Conservation (phyloP, 495 filamentous ascomycete genomes). For the Thermochaetoides thermophila region DNA sequence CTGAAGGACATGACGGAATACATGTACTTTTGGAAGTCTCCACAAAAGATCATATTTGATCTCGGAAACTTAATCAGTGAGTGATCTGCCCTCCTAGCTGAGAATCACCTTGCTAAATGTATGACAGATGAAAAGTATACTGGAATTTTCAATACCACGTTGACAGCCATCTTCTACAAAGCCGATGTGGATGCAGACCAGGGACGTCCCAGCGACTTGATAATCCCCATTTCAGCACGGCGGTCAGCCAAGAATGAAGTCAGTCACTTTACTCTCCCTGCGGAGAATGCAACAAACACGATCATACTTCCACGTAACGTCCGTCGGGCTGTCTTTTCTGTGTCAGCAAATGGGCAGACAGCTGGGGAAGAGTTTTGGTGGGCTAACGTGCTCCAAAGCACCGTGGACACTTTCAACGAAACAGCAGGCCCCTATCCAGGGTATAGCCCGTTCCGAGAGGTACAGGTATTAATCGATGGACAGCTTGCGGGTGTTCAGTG, state of each 20-base stretch:
- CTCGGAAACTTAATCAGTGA: constrained; percentile 53
- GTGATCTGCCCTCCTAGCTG: not conserved
- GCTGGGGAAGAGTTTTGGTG: constrained; percentile 81
- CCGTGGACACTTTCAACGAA: constrained; percentile 44
- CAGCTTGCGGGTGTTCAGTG: constrained; percentile 63
- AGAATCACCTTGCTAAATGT: not conserved
- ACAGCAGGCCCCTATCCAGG: constrained; percentile 48
- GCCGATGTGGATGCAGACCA: constrained; percentile 21
- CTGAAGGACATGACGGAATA: constrained; percentile 74
- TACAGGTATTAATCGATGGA: constrained; percentile 68
- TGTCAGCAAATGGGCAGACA: constrained; percentile 70
- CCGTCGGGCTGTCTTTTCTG: constrained; percentile 56
- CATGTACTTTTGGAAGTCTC: constrained; percentile 46
- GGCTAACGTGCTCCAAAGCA: constrained; percentile 56
- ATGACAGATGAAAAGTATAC: constrained; percentile 52
- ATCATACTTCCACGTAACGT: constrained; percentile 45
- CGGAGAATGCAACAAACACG: constrained; percentile 43
- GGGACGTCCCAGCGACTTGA: constrained; percentile 42
- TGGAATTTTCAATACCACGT: constrained; percentile 62
- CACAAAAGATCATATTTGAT: constrained; percentile 72
- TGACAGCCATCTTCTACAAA: constrained; percentile 65
- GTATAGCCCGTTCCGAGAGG: constrained; percentile 65
- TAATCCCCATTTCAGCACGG: constrained; percentile 62
- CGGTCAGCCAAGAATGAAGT: constrained; percentile 36
- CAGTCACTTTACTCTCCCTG: constrained; percentile 59